A percentile compares a stretch with the other conserved stretches of the same genome.
Evolutionary conservation across 306 rosid genomes (phyloP).

Genomic region (Quercus alba): DNA sequence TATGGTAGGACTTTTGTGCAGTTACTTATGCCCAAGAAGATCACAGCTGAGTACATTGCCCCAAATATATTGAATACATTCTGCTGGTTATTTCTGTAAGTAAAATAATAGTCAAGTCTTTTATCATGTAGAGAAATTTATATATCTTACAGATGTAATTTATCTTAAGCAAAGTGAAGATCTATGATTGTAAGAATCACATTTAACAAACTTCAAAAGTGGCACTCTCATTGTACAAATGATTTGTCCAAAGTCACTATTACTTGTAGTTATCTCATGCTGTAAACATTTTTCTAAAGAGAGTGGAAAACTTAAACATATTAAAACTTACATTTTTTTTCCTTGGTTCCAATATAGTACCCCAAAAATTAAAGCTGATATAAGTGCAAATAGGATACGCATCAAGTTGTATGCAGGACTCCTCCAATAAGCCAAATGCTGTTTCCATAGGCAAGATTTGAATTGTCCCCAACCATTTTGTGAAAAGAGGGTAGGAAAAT

Average conservation of each 20-base stretch:
- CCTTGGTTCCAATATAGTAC: constrained; percentile 36
- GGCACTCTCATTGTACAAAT: no score
- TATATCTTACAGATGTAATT: neutral
- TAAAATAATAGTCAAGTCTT: no score
- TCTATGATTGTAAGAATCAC: no score
- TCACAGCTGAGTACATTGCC: constrained; percentile 31
- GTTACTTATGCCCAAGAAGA: constrained; percentile 41
- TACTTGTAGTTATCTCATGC: no score
- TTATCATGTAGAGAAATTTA: neutral
- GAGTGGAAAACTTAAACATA: neutral
- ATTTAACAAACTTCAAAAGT: no score
- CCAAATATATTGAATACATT: constrained; percentile 40
- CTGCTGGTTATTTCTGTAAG: constrained; percentile 30
- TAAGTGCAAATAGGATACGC: constrained; percentile 21
- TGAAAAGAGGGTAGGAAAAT: constrained; percentile 50
- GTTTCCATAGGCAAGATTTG: constrained; percentile 47
- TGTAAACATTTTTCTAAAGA: neutral
- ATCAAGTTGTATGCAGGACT: constrained; percentile 41
- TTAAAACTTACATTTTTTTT: constrained; percentile 24
- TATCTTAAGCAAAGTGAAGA: no score
- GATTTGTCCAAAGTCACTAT: no score
- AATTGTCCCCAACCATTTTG: constrained; percentile 52
- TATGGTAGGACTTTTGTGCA: constrained; percentile 32
- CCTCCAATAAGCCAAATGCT: constrained; percentile 45
- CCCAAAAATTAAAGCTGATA: constrained; percentile 20